These are phyloP conservation scores for Coemansia sp. DNA, from an alignment of 192 early-diverging fungal species.

Conservation along the genomic window DNA sequence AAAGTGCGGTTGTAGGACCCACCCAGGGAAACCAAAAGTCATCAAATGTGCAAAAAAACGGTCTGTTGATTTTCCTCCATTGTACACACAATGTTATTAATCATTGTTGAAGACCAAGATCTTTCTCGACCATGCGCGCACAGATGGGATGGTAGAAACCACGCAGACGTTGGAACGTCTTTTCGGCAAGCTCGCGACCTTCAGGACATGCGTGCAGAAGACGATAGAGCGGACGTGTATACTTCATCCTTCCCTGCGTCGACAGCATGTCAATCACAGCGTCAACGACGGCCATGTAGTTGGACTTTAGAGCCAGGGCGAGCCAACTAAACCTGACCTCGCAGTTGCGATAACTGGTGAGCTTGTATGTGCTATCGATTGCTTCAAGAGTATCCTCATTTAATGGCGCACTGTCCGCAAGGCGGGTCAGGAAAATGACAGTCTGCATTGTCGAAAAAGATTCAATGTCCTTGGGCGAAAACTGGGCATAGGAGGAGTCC, in stretches of 20 bases:
- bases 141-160: constrained; percentile 95
- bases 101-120: constrained; percentile 56
- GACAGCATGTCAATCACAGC: constrained; percentile 77
- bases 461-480: constrained; percentile 62
- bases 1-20: background rate
- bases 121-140: constrained; percentile 83
- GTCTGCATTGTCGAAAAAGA: constrained; percentile 74
- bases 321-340: constrained; percentile 92
- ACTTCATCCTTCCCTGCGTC: constrained; percentile 95
- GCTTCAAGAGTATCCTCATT: constrained; percentile 58
- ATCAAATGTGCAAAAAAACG: background rate
- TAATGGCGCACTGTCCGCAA: constrained; percentile 63
- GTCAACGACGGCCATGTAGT: constrained; percentile 72
- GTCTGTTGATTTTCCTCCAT: background rate
- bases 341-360: constrained; percentile 70
- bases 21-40: background rate
- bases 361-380: constrained; percentile 71
- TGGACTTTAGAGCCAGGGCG: constrained; percentile 70
- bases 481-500: constrained; percentile 51
- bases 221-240: constrained; percentile 80
- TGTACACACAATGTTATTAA: background rate
- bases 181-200: constrained; percentile 68
- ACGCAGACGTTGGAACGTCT: constrained; percentile 74
- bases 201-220: constrained; percentile 65
- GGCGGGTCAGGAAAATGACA: constrained; percentile 80